Evolutionary conservation across 225 moss, liverwort and hornwort species (phyloP), one percentile per base, ranked within the genome.

Genomic region (Physcomitrellopsis africana): DNA sequence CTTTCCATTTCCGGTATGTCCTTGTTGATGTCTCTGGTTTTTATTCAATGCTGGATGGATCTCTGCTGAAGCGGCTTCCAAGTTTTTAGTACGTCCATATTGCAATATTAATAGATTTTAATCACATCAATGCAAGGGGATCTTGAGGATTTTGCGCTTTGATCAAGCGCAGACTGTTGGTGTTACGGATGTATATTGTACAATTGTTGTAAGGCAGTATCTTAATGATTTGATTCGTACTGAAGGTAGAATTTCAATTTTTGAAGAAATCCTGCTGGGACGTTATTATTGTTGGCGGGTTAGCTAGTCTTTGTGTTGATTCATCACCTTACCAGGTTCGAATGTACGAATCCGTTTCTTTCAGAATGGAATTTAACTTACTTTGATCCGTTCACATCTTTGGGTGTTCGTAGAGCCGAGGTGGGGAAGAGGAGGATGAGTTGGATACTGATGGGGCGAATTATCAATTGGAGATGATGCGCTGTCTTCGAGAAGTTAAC

Each of bases 401-500:
- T 73, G 68, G 52, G 20, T 55, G 77, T 9, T n/a, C 81, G 58
- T 61, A 94, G 94, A 94, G 90, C 70, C 89, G 92, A 65, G 92
- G 90, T 57, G 94, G 94, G 63, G 94, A 94, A 32, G 94, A 92
- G 65, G 94, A 94, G 57, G 94, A 94, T 22, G 94, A 94, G 68
- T 81, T 90, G 62, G 94, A 92, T 65, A 80, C 86, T 55, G 94
- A 94, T 79, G 94, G 92, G 37, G 92, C 94, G 12, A 92, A 94
- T 76, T 94, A 94, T 74, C 90, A 94, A 77, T 79, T 94, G 62
- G 94, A 94, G 83, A 94, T 92, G 92, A 94, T 94, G 94, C 92
- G 92, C 16, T 94, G 90, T 55, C 86, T 94, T 23, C 87, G 94
- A 9, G 94, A 94, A 84, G 94, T 94, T 20, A 94, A 94, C 79